These are phyloP conservation scores for Fusarium duplospermum DNA, from an alignment of 2,329 filamentous ascomycete genomes.

Conservation along the genomic window DNA sequence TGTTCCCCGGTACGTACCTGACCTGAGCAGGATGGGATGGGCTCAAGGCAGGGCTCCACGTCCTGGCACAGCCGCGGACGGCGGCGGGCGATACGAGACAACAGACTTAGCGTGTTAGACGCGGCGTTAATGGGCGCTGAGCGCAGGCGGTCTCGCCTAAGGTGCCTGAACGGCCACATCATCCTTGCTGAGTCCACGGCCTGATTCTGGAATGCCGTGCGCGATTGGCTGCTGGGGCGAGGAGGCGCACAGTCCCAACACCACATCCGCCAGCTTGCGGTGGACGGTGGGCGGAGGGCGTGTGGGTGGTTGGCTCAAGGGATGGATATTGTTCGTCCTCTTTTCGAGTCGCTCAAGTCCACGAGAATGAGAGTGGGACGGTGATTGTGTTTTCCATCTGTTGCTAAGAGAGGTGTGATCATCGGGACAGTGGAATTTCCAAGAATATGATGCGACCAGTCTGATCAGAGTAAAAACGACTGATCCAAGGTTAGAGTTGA, in stretches of 20 bases:
- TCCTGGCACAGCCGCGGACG: conserved; percentile 46
- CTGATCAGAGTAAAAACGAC: neutral
- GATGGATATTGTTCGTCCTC: conserved; percentile 10
- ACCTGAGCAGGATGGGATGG: neutral
- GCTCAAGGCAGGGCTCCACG: conserved; percentile 12
- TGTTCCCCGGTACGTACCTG: conserved; percentile 3
- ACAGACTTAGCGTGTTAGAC: conserved; percentile 47
- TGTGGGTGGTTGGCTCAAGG: conserved; percentile 22
- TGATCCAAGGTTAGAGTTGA: conserved; percentile 1
- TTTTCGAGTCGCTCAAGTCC: conserved; percentile 10
- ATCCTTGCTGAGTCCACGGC: conserved; percentile 20
- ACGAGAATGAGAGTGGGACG: neutral
- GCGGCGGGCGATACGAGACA: conserved; percentile 45
- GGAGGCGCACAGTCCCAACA: conserved; percentile 37
- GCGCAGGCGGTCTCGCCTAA: conserved; percentile 41
- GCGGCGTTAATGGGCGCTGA: conserved; percentile 46
- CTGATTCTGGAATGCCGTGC: neutral
- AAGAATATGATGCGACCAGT: neutral
- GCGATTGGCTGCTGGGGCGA: conserved; percentile 40
- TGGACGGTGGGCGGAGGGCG: conserved; percentile 25
- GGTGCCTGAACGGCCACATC: conserved; percentile 25
- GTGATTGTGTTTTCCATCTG: neutral
- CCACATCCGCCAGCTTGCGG: conserved; percentile 38
- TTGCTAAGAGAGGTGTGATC: neutral
- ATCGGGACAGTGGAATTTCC: neutral